These are phyloP conservation scores for Hibiscus syriacus DNA, from an alignment of 345 rosid species.

Conservation along the genomic window DNA sequence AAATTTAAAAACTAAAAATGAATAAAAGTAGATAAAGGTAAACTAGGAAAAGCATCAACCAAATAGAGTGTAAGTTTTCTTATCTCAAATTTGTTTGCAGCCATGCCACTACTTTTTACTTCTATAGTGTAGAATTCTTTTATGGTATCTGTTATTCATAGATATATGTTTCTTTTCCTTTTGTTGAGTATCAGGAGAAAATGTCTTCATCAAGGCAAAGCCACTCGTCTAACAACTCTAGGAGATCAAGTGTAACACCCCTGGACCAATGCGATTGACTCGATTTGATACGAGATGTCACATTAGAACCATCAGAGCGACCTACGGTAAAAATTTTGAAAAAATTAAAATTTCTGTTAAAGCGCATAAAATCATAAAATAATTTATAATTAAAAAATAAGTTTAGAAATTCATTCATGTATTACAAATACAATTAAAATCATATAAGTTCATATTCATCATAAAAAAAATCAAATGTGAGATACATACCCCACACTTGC, in stretches of 20 bases:
- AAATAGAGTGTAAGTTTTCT: background rate
- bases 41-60: background rate
- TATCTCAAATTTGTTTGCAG: background rate
- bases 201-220: conserved; percentile 86
- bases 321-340: too few species aligned
- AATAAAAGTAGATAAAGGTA: background rate
- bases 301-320: too few species aligned
- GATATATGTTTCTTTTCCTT: background rate
- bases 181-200: conserved; percentile 14
- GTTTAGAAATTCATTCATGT: too few species aligned
- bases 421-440: too few species aligned
- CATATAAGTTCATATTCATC: too few species aligned
- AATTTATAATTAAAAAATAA: too few species aligned
- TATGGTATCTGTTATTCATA: background rate
- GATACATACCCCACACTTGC: too few species aligned
- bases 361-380: too few species aligned
- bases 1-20: background rate
- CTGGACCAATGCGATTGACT: too few species aligned
- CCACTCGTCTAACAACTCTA: conserved; percentile 65
- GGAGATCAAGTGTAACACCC: conserved; percentile 73
- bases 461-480: too few species aligned
- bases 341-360: too few species aligned
- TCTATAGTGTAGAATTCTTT: background rate
- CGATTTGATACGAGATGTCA: too few species aligned
- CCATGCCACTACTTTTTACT: background rate